Evolutionary conservation across 768 basidiomycete genomes (phyloP), one percentile per base, ranked within the genome.

Genomic region (Agrocybe chaxingu): DNA sequence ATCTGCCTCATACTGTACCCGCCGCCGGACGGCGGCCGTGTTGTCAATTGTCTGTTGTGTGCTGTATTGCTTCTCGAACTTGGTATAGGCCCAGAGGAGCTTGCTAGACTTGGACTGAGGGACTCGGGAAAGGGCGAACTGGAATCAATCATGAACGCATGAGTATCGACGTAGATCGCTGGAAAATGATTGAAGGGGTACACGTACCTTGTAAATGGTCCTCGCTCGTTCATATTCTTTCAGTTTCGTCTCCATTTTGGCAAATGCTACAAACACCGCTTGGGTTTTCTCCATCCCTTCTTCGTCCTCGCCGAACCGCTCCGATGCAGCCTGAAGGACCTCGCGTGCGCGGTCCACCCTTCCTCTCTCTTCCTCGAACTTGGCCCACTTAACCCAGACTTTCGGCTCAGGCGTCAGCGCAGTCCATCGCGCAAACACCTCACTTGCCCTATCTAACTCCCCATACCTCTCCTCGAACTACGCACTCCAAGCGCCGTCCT

Each of bases 401-500:
- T 87, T 77, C 47, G 89, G 89, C 61, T 92, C 89, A 31, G 83
- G 80, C 35, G 75, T 81, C 36, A 37, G 4, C 4, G 3, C 36
- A 37, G 91, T 78, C 89, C 92, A 92, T 6, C 93, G 79, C 62
- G 98, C 95, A 64, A 96, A 97, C 31, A 98, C 87, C 18, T 85
- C 75, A 51, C 93, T 96, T 2, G 94, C 96, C 8, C 97, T 79
- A 59, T 98, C 97, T 16, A 84, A 70, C 68, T 99, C 97, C 50
- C 84, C 76, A 65, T 98, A 99, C 45, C 97, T 81, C 63, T 88
- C 85, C 72, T 99, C 97, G 66, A 98, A 76, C 73, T 96, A 98
- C n/a, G 93, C 92, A 64, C 93, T 90, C 96, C 96, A 99, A 3
- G 96, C 94, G 74, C 97, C 98, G 80, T 98, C 97, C 60, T 98